Base-by-base conservation (phyloP, 1,284 basidiomycete species). In the Moniliella sp. region DNA sequence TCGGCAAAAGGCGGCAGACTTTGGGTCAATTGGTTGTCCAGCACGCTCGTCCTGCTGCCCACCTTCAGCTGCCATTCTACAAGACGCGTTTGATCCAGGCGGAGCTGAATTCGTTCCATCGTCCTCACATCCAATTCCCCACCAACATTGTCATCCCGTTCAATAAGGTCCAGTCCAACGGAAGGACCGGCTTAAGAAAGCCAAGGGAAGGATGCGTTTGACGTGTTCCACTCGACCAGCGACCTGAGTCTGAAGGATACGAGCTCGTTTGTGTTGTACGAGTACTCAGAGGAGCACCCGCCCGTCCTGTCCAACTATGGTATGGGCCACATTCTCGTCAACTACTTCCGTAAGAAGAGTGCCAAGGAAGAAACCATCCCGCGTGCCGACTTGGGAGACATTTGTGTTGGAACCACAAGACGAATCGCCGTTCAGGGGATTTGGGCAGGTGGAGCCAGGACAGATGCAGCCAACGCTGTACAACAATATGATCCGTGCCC, bases 241-340 rank as follows among this genome's bases (percentile, higher is more conserved):
- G 57, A 59, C 29, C 46, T 59, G 5, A 57, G 55, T 10, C 43
- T 59, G 31, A n/a, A 57, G 56, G 41, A 55, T 57, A 28, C 48
- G 53, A 0, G 47, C 50, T 15, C 43, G 41, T 8, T 59, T 48
- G 28, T 46, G 57, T 25, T 59, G 19, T 59, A 53, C 39, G 57
- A 59, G 27, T 59, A 56, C 30, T 57, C 57, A 15, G 57, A 97
- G 65, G 91, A 97, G 54, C 82, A 91, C 55, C 88, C 88, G 2
- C 80, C 88, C 2, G 81, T 94, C n/a, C 72, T 91, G 53, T 80
- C 80, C 15, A 84, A 86, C 50, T 81, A 91, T 50, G 91, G 88
- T 16, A 97, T 97, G 88, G 88, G 88, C 5, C 88, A 79, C 45
- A 74, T 83, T n/a, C 69, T 99, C 25, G 91, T 97, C 42, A 99